These are phyloP conservation scores for Starmerella davenportii DNA, from an alignment of 805 yeast genomes.

Conservation along the genomic window DNA sequence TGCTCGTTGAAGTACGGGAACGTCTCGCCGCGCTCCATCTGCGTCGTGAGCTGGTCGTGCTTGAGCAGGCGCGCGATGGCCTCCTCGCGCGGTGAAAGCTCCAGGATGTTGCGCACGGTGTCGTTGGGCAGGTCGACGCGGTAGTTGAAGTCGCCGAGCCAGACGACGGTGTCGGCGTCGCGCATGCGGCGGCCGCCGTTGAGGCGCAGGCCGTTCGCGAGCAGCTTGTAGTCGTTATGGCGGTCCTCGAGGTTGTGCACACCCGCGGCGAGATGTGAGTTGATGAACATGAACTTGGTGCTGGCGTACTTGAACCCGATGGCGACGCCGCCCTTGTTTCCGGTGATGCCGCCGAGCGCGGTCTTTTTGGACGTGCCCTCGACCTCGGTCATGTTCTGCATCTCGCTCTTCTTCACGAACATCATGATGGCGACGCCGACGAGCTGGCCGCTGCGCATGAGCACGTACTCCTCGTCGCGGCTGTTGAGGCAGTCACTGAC, in stretches of 20 bases:
- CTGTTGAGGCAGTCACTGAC: constrained; percentile 47
- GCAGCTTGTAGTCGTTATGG: constrained; percentile 62
- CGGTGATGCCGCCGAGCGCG: constrained; percentile 92
- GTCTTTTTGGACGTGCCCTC: constrained; percentile 92
- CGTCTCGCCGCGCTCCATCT: constrained; percentile 53
- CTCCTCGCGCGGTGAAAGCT: constrained; percentile 15
- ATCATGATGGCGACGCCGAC: constrained; percentile 75
- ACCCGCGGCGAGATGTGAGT: constrained; percentile 93
- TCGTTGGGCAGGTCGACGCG: constrained; percentile 57
- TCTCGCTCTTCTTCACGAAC: constrained; percentile 45
- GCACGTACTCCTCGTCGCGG: constrained; percentile 34
- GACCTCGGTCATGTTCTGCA: constrained; percentile 52
- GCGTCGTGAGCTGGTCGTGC: constrained; percentile 62
- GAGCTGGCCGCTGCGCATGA: constrained; percentile 68
- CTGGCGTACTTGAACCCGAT: constrained; percentile 69
- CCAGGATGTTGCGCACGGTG: constrained; percentile 44
- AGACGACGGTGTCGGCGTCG: constrained; percentile 72
- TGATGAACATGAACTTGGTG: constrained; percentile 65
- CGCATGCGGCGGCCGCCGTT: constrained; percentile 55
- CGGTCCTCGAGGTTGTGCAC: constrained; percentile 64
- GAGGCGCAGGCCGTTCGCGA: constrained; percentile 59
- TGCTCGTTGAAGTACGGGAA: constrained; percentile 64
- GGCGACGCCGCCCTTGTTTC: constrained; percentile 93
- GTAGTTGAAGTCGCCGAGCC: constrained; percentile 93
- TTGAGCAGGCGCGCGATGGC: constrained; percentile 29